Conservation (phyloP, 2,329 filamentous ascomycete species). For the Cordyceps militaris region DNA sequence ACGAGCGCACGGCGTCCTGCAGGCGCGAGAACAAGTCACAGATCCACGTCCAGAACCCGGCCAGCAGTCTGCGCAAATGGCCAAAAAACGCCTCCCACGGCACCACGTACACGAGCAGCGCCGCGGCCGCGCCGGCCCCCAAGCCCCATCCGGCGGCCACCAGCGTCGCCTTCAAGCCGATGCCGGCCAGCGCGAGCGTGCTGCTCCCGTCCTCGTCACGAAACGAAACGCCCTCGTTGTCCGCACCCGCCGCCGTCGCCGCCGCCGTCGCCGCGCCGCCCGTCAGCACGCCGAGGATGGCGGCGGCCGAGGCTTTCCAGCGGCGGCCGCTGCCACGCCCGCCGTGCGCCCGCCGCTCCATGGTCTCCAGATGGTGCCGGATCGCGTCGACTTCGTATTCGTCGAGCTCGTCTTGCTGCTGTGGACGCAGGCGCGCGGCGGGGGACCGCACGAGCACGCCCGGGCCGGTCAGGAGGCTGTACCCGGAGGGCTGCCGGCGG, state of each 20-base stretch:
- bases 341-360: background rate
- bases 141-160: background rate
- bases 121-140: background rate
- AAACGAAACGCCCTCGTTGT: background rate
- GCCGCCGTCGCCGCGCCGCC: background rate
- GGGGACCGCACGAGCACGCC: background rate
- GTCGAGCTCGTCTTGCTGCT: too few relatives aligned
- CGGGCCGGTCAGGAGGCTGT: background rate
- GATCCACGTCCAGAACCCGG: background rate
- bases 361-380: background rate
- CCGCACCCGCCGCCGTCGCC: background rate
- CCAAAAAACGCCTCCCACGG: background rate
- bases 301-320: background rate
- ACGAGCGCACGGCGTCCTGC: background rate
- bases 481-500: background rate
- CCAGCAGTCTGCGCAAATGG: background rate
- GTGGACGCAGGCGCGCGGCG: too few relatives aligned
- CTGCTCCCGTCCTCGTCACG: background rate
- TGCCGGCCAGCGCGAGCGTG: background rate
- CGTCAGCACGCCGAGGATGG: background rate
- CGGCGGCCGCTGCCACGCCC: background rate
- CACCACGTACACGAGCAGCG: background rate
- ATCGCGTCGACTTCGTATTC: background rate
- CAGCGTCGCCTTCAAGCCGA: background rate
- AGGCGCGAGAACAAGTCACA: background rate